Evolutionary conservation across 164 flowering plant genomes (phyloP).

Genomic region (Dillenia suffruticosa): DNA sequence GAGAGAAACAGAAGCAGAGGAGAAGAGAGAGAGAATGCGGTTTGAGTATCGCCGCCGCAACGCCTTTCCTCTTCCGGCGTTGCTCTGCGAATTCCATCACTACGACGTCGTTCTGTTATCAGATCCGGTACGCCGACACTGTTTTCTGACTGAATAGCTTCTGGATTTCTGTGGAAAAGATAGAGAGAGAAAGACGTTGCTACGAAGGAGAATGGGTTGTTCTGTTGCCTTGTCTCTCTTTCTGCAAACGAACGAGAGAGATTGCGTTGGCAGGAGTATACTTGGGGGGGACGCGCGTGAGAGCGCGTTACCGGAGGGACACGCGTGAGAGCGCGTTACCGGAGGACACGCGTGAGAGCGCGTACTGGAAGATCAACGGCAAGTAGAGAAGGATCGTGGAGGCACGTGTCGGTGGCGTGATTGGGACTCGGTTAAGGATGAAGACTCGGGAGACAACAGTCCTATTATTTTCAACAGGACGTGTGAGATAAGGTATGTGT

Average conservation of each 20-base stretch:
- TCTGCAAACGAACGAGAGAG: background rate
- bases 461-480: too few relatives aligned
- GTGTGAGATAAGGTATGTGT: too few relatives aligned
- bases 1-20: constrained; percentile 21
- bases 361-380: too few relatives aligned
- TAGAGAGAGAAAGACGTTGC: constrained; percentile 1
- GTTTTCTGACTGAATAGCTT: background rate
- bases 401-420: too few relatives aligned
- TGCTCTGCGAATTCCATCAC: constrained; percentile 30
- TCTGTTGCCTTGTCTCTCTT: background rate
- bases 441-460: too few relatives aligned
- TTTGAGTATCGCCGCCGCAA: background rate
- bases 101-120: background rate
- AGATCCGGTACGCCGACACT: background rate
- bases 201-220: background rate
- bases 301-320: too few relatives aligned
- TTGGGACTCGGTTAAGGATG: too few relatives aligned
- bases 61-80: constrained; percentile 12
- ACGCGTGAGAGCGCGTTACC: too few relatives aligned
- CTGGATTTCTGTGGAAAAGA: background rate
- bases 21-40: background rate
- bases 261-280: background rate
- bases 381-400: too few relatives aligned
- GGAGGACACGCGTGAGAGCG: background rate
- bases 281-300: background rate